A percentile compares a stretch with the other conserved stretches of the same genome.
These are phyloP conservation scores for Monilinia aucupariae DNA, from an alignment of 2,329 filamentous ascomycete species.

Conservation along the genomic window DNA sequence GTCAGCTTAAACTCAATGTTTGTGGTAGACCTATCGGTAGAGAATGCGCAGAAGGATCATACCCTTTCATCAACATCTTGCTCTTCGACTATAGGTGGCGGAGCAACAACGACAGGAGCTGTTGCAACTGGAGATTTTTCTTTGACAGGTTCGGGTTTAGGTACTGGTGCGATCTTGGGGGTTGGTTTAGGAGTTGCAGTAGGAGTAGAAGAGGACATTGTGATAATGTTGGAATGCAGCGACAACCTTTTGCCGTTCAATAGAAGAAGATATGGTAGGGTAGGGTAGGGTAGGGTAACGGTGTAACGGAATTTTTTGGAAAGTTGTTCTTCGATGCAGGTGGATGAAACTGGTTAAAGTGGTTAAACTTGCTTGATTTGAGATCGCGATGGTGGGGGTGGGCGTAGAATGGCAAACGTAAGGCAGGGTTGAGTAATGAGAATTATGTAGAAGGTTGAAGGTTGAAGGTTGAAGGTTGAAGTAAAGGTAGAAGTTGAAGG, in stretches of 20 bases:
- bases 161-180: not conserved
- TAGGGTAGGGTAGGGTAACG: no score
- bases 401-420: not conserved
- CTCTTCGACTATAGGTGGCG: not conserved
- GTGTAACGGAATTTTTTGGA: conserved; percentile 1
- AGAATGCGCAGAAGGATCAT: not conserved
- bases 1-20: conserved; percentile 14
- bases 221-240: not conserved
- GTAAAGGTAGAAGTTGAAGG: not conserved
- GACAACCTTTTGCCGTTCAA: conserved; percentile 9
- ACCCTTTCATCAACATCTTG: conserved; percentile 20
- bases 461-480: no score
- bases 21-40: not conserved
- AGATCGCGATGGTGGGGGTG: conserved; percentile 12
- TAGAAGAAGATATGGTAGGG: not conserved
- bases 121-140: conserved; percentile 6
- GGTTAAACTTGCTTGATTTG: conserved; percentile 1
- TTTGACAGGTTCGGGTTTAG: conserved; percentile 3
- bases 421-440: conserved; percentile 12
- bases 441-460: not conserved
- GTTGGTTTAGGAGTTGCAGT: not conserved
- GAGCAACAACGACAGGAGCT: not conserved
- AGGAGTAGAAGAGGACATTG: conserved; percentile 7
- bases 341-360: not conserved
- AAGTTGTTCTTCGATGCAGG: conserved; percentile 1